Conservation (phyloP, 2,329 filamentous ascomycete species). For the Parafenestella ontariensis region DNA sequence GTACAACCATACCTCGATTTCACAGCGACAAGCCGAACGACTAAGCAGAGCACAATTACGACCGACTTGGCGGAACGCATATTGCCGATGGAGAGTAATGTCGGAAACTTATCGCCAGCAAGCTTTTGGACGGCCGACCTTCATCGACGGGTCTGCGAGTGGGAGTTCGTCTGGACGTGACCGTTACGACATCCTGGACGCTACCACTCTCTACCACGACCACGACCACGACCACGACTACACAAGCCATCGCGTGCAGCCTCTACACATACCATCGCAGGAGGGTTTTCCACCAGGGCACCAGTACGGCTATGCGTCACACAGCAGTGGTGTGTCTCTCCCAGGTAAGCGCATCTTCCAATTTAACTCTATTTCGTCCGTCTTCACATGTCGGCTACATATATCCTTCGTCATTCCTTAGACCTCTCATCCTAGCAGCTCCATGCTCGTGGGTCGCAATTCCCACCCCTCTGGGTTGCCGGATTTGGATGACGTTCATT, state of each 20-base stretch:
- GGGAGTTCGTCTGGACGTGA: conserved; percentile 52
- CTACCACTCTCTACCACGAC: conserved; percentile 36
- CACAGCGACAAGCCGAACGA: conserved; percentile 2
- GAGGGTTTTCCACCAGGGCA: conserved; percentile 24
- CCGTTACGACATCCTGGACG: conserved; percentile 36
- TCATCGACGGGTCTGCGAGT: conserved; percentile 45
- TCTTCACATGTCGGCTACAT: conserved; percentile 7
- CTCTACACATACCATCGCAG: conserved; percentile 20
- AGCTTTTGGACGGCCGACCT: conserved; percentile 48
- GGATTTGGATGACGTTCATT: conserved; percentile 32
- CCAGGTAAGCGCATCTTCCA: conserved; percentile 29
- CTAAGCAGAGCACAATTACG: conserved; percentile 5
- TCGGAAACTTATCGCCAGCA: conserved; percentile 39
- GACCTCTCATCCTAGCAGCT: conserved; percentile 9
- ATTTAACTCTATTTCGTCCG: conserved; percentile 2
- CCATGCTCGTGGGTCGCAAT: conserved; percentile 15
- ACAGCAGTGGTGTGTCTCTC: conserved; percentile 27
- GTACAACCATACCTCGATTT: conserved; percentile 14
- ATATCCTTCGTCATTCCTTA: conserved; percentile 1
- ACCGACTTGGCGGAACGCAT: conserved; percentile 9
- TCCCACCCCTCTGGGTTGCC: conserved; percentile 18
- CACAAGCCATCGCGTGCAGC: conserved; percentile 20
- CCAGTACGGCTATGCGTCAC: conserved; percentile 28
- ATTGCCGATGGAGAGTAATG: conserved; percentile 49
- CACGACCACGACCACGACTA: conserved; percentile 33